phyloP scores from a whole-genome alignment of 2,329 filamentous ascomycete species.

The Stachybotrys chartarum region DNA sequence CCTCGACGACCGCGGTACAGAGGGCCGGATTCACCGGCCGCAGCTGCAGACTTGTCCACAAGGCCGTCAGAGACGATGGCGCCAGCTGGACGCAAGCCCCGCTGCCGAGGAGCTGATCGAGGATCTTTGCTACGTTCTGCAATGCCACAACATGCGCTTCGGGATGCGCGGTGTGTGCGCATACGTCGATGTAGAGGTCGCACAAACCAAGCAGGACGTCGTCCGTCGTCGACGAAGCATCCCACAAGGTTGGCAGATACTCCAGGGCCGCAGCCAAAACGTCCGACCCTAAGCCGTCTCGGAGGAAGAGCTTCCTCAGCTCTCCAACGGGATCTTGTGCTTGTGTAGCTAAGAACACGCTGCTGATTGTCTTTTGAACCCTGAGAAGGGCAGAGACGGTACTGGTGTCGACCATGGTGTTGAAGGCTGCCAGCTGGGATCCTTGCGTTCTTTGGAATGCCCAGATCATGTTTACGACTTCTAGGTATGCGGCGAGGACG shows the following conservation, averaged over 20 bases:
- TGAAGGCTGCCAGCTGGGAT: conserved; percentile 11
- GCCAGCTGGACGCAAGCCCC: conserved; percentile 21
- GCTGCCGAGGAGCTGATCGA: conserved; percentile 32
- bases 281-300: conserved; percentile 20
- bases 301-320: conserved; percentile 19
- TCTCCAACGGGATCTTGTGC: conserved; percentile 11
- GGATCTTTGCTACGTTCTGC: conserved; percentile 35
- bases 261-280: conserved; percentile 29
- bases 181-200: conserved; percentile 35
- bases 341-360: conserved; percentile 25
- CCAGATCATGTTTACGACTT: conserved; percentile 36
- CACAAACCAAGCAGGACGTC: conserved; percentile 25
- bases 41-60: conserved; percentile 33
- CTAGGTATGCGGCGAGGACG: conserved; percentile 36
- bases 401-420: not conserved
- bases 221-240: conserved; percentile 16
- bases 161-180: conserved; percentile 26
- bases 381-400: conserved; percentile 28
- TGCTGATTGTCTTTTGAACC: conserved; percentile 27
- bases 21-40: conserved; percentile 39
- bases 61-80: conserved; percentile 20
- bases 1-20: conserved; percentile 40
- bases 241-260: conserved; percentile 21
- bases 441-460: conserved; percentile 16
- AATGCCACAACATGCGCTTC: conserved; percentile 42